A percentile compares a stretch with the other conserved stretches of the same genome.
Evolutionary conservation across 129 eudicot genomes (phyloP).

Genomic region (Artemisia annua): DNA sequence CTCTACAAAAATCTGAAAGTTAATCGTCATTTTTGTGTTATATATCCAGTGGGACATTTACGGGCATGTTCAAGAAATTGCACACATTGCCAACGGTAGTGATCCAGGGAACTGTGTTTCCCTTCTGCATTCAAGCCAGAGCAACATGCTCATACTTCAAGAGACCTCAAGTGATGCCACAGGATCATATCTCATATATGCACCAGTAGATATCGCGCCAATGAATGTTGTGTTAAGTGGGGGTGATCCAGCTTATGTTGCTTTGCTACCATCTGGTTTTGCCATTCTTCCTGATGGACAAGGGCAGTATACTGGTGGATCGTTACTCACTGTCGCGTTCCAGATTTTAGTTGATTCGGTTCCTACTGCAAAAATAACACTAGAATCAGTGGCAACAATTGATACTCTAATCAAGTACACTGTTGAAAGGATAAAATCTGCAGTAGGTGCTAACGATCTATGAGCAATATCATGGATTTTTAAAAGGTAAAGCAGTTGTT

Average conservation of each 20-base stretch:
- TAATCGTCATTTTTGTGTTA: background rate
- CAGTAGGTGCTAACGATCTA: constrained; percentile 53
- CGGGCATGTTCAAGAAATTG: constrained; percentile 95
- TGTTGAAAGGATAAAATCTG: constrained; percentile 76
- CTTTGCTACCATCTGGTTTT: constrained; percentile 93
- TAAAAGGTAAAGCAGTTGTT: constrained; percentile 34
- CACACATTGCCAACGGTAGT: constrained; percentile 92
- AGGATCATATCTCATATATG: constrained; percentile 86
- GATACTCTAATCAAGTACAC: constrained; percentile 77
- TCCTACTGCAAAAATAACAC: constrained; percentile 81
- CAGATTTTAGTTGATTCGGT: constrained; percentile 77
- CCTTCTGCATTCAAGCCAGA: constrained; percentile 84
- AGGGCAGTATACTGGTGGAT: constrained; percentile 60
- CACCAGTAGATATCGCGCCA: constrained; percentile 84
- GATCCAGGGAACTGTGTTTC: constrained; percentile 97
- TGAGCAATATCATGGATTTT: constrained; percentile 34
- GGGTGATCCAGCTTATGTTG: constrained; percentile 92
- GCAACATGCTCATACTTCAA: constrained; percentile 95
- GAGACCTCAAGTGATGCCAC: constrained; percentile 87
- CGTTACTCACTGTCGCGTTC: constrained; percentile 70
- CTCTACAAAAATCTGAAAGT: background rate
- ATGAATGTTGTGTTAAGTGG: constrained; percentile 87
- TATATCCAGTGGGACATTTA: constrained; percentile 85
- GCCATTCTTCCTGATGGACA: constrained; percentile 97
- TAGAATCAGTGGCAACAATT: constrained; percentile 79